Evolutionary conservation across 1,284 basidiomycete species (phyloP), one percentile per base, ranked within the genome.

Genomic region (Ustilago lituana): DNA sequence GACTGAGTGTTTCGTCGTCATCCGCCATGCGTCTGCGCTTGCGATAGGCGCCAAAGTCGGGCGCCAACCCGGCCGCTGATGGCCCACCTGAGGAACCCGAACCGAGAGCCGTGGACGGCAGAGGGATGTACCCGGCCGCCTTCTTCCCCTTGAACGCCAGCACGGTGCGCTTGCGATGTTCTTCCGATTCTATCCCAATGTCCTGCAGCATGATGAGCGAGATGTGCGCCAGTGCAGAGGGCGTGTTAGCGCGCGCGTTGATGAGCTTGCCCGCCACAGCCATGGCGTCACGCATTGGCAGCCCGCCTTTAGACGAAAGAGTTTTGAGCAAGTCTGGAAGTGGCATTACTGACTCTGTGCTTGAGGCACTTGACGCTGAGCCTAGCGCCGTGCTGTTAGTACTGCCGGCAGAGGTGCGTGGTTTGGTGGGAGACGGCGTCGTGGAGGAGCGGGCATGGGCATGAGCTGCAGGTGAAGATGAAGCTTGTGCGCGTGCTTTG

Each of bases 271-370:
- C 75, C 4, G 75, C 69, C 0, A 77, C 47, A 1, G 67, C 58
- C 62, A 77, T 76, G 3, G 75, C 68, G 17, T 77, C 75, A 19
- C 61, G 57, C 64, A 77, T 62, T 0, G 65, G 23, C 22, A 77
- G 47, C 0, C 68, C 68, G 32, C 68, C 68, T 53, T 59, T 72
- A 15, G 60, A 56, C 10, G 62, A 57, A 4, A 73, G 51, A 6
- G 62, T 61, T 35, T 69, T 66, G 58, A 73, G 59, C 17, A 73
- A 24, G 22, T 73, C 66, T 8, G 71, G 58, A 2, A 73, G 51
- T 4, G 66, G 62, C 40, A 73, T 63, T 4, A 55, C 48, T 15
- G 20, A 22, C 26, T 66, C 46, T 11, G 41, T 37, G 12, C 15
- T 32, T 5, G 35, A 54, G 1, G 49, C 38, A 3, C 41, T 15